Evolutionary conservation across 2,329 filamentous ascomycete species (phyloP).

Genomic region (Didymella keratinophila): DNA sequence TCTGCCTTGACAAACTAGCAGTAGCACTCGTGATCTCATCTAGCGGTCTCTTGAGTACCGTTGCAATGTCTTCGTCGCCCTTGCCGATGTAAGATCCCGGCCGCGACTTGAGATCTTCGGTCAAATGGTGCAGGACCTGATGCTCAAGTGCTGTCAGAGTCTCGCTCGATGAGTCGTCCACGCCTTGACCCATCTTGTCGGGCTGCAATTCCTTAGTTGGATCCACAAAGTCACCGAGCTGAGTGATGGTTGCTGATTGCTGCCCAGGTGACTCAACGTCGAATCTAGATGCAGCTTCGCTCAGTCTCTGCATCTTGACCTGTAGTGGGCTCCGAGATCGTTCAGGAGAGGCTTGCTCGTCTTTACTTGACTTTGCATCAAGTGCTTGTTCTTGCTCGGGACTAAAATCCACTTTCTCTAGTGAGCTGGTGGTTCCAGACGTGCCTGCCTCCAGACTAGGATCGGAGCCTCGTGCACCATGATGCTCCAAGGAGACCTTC

Average conservation of each 20-base stretch:
- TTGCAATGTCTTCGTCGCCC: conserved; percentile 16
- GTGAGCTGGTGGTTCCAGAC: background rate
- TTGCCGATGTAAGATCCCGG: conserved; percentile 33
- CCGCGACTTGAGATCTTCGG: conserved; percentile 21
- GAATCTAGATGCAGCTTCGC: conserved; percentile 14
- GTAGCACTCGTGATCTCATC: conserved; percentile 3
- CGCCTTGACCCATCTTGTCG: background rate
- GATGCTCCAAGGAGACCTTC: background rate
- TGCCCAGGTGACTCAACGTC: conserved; percentile 1
- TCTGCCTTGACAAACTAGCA: conserved; percentile 10
- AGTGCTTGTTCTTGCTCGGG: background rate
- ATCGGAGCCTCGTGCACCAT: background rate
- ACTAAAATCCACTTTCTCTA: background rate
- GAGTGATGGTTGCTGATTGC: background rate
- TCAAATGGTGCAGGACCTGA: conserved; percentile 24
- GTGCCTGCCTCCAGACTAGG: background rate
- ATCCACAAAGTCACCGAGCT: background rate
- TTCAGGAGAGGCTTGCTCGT: background rate
- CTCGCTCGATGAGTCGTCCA: background rate
- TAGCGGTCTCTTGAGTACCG: conserved; percentile 4
- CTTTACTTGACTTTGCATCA: background rate
- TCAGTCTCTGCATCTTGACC: conserved; percentile 22
- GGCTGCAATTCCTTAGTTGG: background rate
- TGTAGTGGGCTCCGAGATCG: conserved; percentile 17
- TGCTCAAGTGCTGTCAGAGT: conserved; percentile 15